A percentile compares a stretch with the other conserved stretches of the same genome.
Conservation (phyloP, 805 yeast genomes). For the Metschnikowia henanensis region DNA sequence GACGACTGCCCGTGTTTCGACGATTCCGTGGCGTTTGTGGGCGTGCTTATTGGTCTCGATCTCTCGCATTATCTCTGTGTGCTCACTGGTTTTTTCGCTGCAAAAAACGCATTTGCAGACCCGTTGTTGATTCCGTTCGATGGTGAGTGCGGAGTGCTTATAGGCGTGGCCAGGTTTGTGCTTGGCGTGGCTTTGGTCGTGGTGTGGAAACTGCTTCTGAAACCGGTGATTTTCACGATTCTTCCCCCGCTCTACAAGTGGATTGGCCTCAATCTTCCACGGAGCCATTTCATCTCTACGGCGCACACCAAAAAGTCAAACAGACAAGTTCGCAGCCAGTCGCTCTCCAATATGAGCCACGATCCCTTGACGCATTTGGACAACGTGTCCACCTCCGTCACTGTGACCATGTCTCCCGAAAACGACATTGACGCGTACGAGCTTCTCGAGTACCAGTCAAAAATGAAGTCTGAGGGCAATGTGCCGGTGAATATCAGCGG, state of each 20-base stretch:
- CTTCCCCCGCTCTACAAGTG: slow-evolving; percentile 59
- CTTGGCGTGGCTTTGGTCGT: slow-evolving; percentile 65
- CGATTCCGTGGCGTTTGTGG: slow-evolving; percentile 90
- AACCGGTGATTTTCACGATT: slow-evolving; percentile 57
- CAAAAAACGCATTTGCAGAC: slow-evolving; percentile 19
- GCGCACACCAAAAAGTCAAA: slow-evolving; percentile 35
- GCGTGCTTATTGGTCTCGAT: slow-evolving; percentile 81
- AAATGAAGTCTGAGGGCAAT: not conserved
- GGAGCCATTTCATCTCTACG: slow-evolving; percentile 38
- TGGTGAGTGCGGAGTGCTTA: slow-evolving; percentile 2
- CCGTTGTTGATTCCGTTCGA: slow-evolving; percentile 38
- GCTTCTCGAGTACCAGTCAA: slow-evolving; percentile 32
- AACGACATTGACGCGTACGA: slow-evolving; percentile 43
- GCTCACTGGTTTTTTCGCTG: slow-evolving; percentile 28
- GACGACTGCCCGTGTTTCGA: slow-evolving; percentile 97
- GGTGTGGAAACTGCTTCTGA: slow-evolving; percentile 73
- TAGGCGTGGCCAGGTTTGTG: slow-evolving; percentile 45
- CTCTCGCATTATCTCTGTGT: slow-evolving; percentile 54
- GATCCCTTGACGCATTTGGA: slow-evolving; percentile 28
- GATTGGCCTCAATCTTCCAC: slow-evolving; percentile 39
- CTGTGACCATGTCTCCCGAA: slow-evolving; percentile 35
- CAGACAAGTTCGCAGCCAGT: slow-evolving; percentile 37
- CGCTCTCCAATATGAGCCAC: slow-evolving; percentile 36
- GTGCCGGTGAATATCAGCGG: slow-evolving; percentile 30
- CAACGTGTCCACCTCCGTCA: slow-evolving; percentile 26